Base-by-base conservation (phyloP, 306 rosid genomes). In the Abrus pulchellus region DNA sequence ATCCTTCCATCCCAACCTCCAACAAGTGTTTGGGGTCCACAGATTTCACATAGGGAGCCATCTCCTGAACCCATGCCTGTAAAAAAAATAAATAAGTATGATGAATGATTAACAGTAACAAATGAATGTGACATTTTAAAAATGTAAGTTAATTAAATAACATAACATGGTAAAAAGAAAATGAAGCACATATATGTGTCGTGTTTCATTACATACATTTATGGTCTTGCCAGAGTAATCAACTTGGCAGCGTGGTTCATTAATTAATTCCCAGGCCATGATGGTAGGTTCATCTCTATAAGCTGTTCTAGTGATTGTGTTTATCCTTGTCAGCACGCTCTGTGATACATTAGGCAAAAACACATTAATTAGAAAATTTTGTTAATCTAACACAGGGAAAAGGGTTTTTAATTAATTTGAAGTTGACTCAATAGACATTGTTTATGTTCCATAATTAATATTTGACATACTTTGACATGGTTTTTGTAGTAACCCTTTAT, bases 1-100 rank as follows among this genome's bases (percentile, higher is more conserved):
- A 92, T 27, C 94, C 97, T 81, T 90, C 97, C 88, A 90, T 83
- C 33, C 97, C 92, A 79, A 90, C 79, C 54, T 68, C 88, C 61
- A 92, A 53, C 41, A 90, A 78, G 86, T 89, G 94, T 12, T 81
- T 57, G 0, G 56, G 61, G 78, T 90, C 93, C 9, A 90, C 63
- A 9, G 86, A 90, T 61, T 89, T 92, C 75, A 86, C 87, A 76
- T 79, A 77, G 13, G 74, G 14, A 62, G 88, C 91, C 92, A 90
- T 89, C 57, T 92, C 93, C 45, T 85, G 75, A 74, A 90, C 82
- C 97, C 97, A 92, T 71, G 30, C 87, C 93, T 90, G 20, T 9
- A 34, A 32, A 2, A 4, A 48, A 27, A 38, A 45, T 0, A 2
- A 57, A 1, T 0, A 70, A 53, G 13, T 14, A 50, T 20, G 10